Conservation (phyloP, 495 filamentous ascomycete species). For the Penicillium cosmopolitanum region DNA sequence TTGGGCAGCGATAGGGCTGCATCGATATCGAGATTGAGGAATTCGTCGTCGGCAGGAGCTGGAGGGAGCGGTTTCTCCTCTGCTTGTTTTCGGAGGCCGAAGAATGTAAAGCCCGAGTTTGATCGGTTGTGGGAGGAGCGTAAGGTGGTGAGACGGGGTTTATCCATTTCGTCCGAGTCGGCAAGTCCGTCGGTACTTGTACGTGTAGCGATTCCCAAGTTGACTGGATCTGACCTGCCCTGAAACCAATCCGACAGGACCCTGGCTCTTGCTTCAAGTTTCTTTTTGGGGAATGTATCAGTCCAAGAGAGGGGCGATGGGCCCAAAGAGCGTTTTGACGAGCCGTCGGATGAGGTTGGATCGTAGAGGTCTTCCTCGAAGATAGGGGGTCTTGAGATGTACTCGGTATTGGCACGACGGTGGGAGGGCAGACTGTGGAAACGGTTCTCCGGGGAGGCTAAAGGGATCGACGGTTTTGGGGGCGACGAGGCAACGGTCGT, state of each 20-base stretch:
- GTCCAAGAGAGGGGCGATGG: conserved; percentile 26
- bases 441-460: conserved; percentile 20
- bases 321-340: conserved; percentile 12
- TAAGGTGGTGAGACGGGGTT: conserved; percentile 21
- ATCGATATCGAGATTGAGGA: conserved; percentile 66
- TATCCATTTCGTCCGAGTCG: conserved; percentile 28
- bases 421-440: conserved; percentile 35
- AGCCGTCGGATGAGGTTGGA: conserved; percentile 24
- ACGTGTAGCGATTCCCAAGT: conserved; percentile 37
- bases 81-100: conserved; percentile 40
- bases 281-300: conserved; percentile 45
- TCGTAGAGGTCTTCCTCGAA: conserved; percentile 26
- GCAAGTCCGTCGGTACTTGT: conserved; percentile 20
- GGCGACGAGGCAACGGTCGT: conserved; percentile 32
- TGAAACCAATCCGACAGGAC: conserved; percentile 55
- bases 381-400: conserved; percentile 35
- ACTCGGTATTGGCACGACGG: conserved; percentile 49
- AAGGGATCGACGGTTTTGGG: conserved; percentile 22
- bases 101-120: conserved; percentile 44
- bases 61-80: conserved; percentile 30
- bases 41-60: conserved; percentile 59
- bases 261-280: conserved; percentile 44
- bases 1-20: conserved; percentile 64
- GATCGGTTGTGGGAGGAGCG: conserved; percentile 40
- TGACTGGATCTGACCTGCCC: conserved; percentile 53